A percentile compares a stretch with the other conserved stretches of the same genome.
phyloP scores from a whole-genome alignment of 2,329 filamentous ascomycete species.

The Didymella pomorum region DNA sequence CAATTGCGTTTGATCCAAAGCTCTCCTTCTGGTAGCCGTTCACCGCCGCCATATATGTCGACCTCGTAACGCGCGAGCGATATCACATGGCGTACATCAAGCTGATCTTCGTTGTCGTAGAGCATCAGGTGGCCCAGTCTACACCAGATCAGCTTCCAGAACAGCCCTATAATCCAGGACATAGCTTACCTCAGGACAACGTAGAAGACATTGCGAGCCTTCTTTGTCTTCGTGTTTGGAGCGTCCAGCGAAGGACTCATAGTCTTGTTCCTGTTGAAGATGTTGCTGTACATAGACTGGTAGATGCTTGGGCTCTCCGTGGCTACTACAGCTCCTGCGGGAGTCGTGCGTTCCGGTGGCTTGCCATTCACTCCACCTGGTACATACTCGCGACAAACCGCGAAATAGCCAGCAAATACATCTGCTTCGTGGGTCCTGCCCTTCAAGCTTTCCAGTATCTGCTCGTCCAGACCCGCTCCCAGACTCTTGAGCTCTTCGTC shows the following conservation, averaged over 20 bases:
- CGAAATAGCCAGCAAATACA: constrained; percentile 89
- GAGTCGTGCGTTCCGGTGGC: constrained; percentile 84
- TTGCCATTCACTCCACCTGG: constrained; percentile 92
- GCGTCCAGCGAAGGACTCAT: constrained; percentile 63
- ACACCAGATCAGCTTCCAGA: constrained; percentile 19
- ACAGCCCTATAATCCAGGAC: no score
- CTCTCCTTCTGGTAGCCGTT: constrained; percentile 84
- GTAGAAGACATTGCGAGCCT: constrained; percentile 88
- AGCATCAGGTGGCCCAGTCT: constrained; percentile 89
- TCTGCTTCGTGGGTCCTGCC: constrained; percentile 68
- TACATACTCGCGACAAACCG: constrained; percentile 92
- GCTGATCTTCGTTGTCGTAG: constrained; percentile 92
- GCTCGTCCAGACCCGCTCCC: constrained; percentile 33
- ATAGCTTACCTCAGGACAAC: constrained; percentile 78
- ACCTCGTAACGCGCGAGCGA: constrained; percentile 88
- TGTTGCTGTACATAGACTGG: constrained; percentile 95
- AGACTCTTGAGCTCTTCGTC: constrained; percentile 25
- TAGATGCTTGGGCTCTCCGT: constrained; percentile 92
- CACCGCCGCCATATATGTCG: constrained; percentile 82
- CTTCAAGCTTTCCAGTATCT: constrained; percentile 37
- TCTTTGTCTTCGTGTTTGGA: constrained; percentile 62
- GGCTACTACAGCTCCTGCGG: constrained; percentile 78
- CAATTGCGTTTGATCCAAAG: constrained; percentile 96
- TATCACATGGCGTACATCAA: constrained; percentile 95
- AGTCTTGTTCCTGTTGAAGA: constrained; percentile 81